Base-by-base conservation (phyloP, 176 grass and related monocot species). In the Avena sativa region DNA sequence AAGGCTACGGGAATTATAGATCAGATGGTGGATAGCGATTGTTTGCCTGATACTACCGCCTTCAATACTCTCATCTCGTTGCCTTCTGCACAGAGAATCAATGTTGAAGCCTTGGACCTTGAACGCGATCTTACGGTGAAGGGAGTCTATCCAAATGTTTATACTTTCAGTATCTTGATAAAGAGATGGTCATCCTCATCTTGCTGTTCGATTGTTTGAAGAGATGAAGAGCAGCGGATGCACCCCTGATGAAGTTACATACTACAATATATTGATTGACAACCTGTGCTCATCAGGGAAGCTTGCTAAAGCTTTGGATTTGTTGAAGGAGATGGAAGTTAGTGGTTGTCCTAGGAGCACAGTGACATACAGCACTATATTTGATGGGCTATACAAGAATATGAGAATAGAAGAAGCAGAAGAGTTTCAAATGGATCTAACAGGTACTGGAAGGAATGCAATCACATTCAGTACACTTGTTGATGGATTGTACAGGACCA, bases 301-400 rank as follows among this genome's bases (percentile, higher is more conserved):
- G 86, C 60, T 94, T 76, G 79, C 57, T 60, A 91, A 92, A 89
- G 93, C 96, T 80, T 82, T 95, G 77, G 83, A 76, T 75, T 92
- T 98, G 79, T 89, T 98, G 80, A 98, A 98, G 84, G 93, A 98
- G 76, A 95, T 95, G 93, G 92, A 98, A 87, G 78, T 74, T 68
- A 91, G 71, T 73, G 92, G 90, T 38, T 95, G 85, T 84, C 58
- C 86, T 47, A 84, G 79, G 85, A 92, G 92, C 65, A 82, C 85
- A 67, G 87, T 88, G 88, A 98, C 84, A 66, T 98, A 95, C 84
- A 94, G 91, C 86, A 94, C 91, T 65, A 83, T 98, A 74, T 91
- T 98, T 46, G 88, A 95, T 74, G 86, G 91, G 4, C 76, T 98
- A 56, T 98, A 93, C 89, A 96, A 98, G 87, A 93, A 92, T 83